A percentile compares a stretch with the other conserved stretches of the same genome.
Conservation (phyloP, 2,329 filamentous ascomycete genomes). For the Botrytis squamosa region DNA sequence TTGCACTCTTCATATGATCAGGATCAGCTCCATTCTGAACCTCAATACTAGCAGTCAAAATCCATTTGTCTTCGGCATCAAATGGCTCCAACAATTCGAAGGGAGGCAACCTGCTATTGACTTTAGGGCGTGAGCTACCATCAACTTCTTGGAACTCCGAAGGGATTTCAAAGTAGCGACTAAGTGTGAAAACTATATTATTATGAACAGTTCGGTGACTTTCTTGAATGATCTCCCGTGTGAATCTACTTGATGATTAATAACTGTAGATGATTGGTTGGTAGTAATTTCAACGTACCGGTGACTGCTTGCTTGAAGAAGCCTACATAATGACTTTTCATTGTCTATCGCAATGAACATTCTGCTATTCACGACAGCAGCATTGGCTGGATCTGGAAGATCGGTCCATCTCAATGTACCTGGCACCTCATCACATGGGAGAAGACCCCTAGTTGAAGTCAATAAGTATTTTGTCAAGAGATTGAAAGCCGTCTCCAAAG, state of each 20-base stretch:
- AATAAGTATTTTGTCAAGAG: not conserved
- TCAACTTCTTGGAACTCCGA: slow-evolving; percentile 24
- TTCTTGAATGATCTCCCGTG: slow-evolving; percentile 31
- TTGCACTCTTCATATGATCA: slow-evolving; percentile 52
- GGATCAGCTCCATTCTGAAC: slow-evolving; percentile 58
- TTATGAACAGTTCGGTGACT: slow-evolving; percentile 35
- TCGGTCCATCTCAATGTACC: slow-evolving; percentile 59
- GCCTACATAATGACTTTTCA: slow-evolving; percentile 46
- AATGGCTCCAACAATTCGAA: slow-evolving; percentile 50
- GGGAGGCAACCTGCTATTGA: slow-evolving; percentile 43
- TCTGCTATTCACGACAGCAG: slow-evolving; percentile 36
- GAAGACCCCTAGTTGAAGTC: not conserved
- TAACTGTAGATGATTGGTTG: not conserved
- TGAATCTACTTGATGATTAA: slow-evolving; percentile 32
- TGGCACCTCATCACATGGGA: slow-evolving; percentile 40
- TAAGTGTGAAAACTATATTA: slow-evolving; percentile 36
- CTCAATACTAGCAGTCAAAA: slow-evolving; percentile 53
- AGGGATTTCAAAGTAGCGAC: slow-evolving; percentile 33
- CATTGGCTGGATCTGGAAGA: slow-evolving; percentile 53
- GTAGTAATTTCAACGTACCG: slow-evolving; percentile 43
- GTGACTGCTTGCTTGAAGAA: slow-evolving; percentile 54
- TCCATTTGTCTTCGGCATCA: slow-evolving; percentile 52
- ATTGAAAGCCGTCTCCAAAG: not conserved
- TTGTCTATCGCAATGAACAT: slow-evolving; percentile 35
- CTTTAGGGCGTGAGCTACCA: slow-evolving; percentile 35